Base-by-base conservation (phyloP, 2,329 filamentous ascomycete species). In the Celoporthe dispersa region DNA sequence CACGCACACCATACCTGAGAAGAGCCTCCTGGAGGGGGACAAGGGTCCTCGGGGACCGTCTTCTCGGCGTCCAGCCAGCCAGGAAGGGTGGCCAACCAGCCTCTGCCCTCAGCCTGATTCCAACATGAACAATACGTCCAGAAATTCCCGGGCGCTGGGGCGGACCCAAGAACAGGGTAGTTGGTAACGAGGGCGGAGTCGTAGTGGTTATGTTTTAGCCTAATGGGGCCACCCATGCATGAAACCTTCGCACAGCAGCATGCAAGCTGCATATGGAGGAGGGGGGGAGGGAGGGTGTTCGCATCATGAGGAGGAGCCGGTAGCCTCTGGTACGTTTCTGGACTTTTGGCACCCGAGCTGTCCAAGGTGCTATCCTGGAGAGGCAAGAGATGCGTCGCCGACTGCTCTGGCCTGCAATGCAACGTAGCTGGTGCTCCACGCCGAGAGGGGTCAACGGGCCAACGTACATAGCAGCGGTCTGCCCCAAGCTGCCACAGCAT, bases 181-280 rank as follows among this genome's bases (percentile, higher is more conserved):
- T 51, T 66, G 62, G 66, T 53, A 69, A 63, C 31, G 64, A 68
- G 48, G 59, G 61, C 61, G 66, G 31, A 44, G 44, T 69, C 57
- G 31, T 60, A 71, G 57, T 71, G 67, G 69, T 63, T 28, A 68
- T 55, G 69, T 71, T 51, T 69, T 68, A 67, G 66, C 35, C 48
- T 68, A 63, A 69, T 62, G 67, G 62, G 68, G 33, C 48, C 57
- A 53, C 61, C 28, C 48, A 63, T 64, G 68, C 70, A 71, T 71
- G 68, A 44, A 61, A 62, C 48, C 53, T 57, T 70, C 48, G 67
- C 64, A 64, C 70, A 22, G 61, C 67, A 68, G 60, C 48, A 71
- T 70, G 67, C 70, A 62, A 66, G 70, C 41, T 64, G 55, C 70
- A 67, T 37, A 22, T 53, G 22, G n/a, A n/a, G 48, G 41, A 33